phyloP scores from a whole-genome alignment of 176 grass and related monocot species.

The Miscanthus lutarioriparius region DNA sequence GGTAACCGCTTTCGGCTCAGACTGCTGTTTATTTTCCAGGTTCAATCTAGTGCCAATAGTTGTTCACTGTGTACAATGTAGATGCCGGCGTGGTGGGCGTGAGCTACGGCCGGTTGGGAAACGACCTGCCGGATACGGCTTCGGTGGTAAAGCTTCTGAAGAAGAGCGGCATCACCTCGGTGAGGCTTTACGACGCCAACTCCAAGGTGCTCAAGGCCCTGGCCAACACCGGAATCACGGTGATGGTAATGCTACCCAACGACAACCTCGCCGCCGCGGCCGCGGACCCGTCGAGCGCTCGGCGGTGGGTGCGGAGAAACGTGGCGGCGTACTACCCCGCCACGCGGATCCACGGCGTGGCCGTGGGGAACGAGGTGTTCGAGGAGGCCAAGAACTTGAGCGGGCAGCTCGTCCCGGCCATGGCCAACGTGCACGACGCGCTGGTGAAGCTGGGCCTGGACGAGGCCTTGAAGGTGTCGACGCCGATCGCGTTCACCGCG shows the following conservation, averaged over 20 bases:
- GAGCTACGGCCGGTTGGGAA: slow-evolving; percentile 54
- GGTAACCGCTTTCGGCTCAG: not conserved
- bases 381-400: not conserved
- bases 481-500: slow-evolving; percentile 54
- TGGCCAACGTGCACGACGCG: slow-evolving; percentile 38
- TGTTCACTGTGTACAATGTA: not conserved
- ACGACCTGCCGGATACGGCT: slow-evolving; percentile 42
- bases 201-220: slow-evolving; percentile 40
- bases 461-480: slow-evolving; percentile 51
- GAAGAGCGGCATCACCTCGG: slow-evolving; percentile 42
- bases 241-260: slow-evolving; percentile 56
- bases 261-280: slow-evolving; percentile 37
- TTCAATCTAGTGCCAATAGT: not conserved
- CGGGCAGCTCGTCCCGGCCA: not conserved
- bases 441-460: slow-evolving; percentile 42
- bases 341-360: slow-evolving; percentile 48
- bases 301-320: slow-evolving; percentile 43
- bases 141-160: slow-evolving; percentile 51
- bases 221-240: slow-evolving; percentile 51
- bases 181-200: slow-evolving; percentile 62
- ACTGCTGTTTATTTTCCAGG: not conserved
- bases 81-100: slow-evolving; percentile 54
- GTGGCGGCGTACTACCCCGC: slow-evolving; percentile 49
- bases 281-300: slow-evolving; percentile 3
- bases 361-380: slow-evolving; percentile 75